Percentiles rank a stretch among this genome's conserved stretches.
Evolutionary conservation across 306 rosid species (phyloP).

Genomic region (Cajanus cajan): DNA sequence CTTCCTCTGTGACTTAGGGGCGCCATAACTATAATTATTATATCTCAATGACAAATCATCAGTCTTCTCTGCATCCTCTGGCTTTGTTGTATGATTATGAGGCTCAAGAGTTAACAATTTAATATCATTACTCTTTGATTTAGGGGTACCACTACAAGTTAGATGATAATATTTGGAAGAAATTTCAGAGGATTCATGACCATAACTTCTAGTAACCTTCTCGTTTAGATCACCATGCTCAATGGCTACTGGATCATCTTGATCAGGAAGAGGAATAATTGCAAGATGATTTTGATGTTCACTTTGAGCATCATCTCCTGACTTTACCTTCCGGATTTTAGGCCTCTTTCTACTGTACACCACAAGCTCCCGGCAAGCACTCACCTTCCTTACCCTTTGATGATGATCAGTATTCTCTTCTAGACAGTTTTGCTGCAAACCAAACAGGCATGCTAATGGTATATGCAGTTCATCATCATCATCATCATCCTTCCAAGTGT

Average conservation of each 20-base stretch:
- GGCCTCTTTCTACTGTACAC: conserved; percentile 34
- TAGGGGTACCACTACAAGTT: conserved; percentile 24
- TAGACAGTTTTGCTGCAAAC: conserved; percentile 21
- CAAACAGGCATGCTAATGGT: conserved; percentile 57
- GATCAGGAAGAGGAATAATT: conserved; percentile 50
- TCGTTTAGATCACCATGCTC: conserved; percentile 31
- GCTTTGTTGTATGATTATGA: conserved; percentile 11
- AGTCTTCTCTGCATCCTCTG: conserved; percentile 32
- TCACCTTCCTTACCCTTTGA: conserved; percentile 22
- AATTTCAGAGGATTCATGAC: conserved; percentile 34
- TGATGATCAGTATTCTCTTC: conserved; percentile 4
- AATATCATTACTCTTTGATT: conserved; percentile 34
- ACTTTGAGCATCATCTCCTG: conserved; percentile 25
- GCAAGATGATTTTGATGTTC: conserved; percentile 46
- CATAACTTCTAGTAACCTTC: conserved; percentile 31
- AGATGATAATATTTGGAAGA: conserved; percentile 40
- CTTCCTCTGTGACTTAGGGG: conserved; percentile 42
- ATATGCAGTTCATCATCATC: conserved; percentile 45
- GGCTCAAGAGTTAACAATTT: conserved; percentile 29
- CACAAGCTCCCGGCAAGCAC: conserved; percentile 19
- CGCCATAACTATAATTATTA: conserved; percentile 38
- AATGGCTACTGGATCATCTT: conserved; percentile 37
- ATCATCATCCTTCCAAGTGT: conserved; percentile 38
- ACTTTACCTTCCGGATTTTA: conserved; percentile 30
- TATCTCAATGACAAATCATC: conserved; percentile 33